Conservation (phyloP, 805 yeast genomes). For the Brettanomyces bruxellensis region DNA sequence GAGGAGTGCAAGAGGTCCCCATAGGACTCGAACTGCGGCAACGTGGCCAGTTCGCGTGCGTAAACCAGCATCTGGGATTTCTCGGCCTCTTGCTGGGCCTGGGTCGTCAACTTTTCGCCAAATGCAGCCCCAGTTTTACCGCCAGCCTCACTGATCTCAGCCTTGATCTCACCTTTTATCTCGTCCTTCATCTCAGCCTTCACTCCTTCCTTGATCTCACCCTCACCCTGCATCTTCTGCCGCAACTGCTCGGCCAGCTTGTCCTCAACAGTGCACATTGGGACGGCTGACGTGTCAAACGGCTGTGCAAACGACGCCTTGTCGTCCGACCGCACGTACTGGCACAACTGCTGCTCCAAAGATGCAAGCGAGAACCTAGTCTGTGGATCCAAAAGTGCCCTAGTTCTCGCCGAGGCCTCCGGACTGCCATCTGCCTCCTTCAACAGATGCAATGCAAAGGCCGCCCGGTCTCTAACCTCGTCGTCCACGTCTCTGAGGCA, state of each 20-base stretch:
- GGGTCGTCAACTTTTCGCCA: too few species aligned
- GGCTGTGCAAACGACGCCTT: constrained; percentile 40
- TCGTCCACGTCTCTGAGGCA: constrained; percentile 87
- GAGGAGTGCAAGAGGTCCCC: constrained; percentile 75
- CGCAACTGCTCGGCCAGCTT: constrained; percentile 54
- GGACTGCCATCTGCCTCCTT: constrained; percentile 1
- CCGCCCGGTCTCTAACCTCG: constrained; percentile 97
- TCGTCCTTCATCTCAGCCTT: not conserved
- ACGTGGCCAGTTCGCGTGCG: constrained; percentile 52
- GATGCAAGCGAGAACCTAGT: constrained; percentile 63
- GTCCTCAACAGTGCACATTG: constrained; percentile 60
- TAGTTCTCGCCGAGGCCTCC: constrained; percentile 27
- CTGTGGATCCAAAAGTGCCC: constrained; percentile 55
- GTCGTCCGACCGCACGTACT: constrained; percentile 49
- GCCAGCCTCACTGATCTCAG: too few species aligned
- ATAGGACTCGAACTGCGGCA: constrained; percentile 39
- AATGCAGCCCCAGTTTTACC: too few species aligned
- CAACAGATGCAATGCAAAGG: constrained; percentile 68
- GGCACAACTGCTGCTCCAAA: constrained; percentile 68
- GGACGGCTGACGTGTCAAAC: constrained; percentile 66
- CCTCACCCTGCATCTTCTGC: constrained; percentile 33
- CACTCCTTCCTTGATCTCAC: not conserved
- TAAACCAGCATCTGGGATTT: too few species aligned
- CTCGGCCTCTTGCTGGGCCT: too few species aligned
- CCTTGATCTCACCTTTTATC: too few species aligned